These are phyloP conservation scores for Trametes cinnabarina DNA, from an alignment of 768 basidiomycete genomes.

Conservation along the genomic window DNA sequence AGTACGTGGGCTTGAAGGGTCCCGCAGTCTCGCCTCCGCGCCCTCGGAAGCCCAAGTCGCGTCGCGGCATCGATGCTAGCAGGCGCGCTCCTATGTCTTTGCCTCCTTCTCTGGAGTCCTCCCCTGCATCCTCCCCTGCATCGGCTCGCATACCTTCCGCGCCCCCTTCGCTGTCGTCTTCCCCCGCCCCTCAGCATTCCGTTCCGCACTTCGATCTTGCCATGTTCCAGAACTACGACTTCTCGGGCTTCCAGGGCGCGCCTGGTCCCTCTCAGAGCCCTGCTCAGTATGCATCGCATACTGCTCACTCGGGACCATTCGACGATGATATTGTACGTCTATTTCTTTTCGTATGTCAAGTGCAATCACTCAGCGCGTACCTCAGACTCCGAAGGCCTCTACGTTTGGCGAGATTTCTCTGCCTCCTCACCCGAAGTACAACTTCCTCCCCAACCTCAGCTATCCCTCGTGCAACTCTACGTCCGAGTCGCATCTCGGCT, in stretches of 20 bases:
- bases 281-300: background rate
- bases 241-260: background rate
- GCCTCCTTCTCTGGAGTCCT: background rate
- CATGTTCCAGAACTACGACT: background rate
- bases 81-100: background rate
- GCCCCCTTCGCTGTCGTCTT: background rate
- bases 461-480: background rate
- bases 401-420: conserved; percentile 6
- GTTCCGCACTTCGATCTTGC: background rate
- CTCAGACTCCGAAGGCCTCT: conserved; percentile 6
- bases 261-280: background rate
- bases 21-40: conserved; percentile 38
- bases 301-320: background rate
- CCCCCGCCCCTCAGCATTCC: background rate
- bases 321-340: conserved; percentile 7
- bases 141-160: background rate
- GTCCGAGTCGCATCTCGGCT: conserved; percentile 9
- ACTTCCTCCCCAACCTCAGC: conserved; percentile 1
- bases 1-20: conserved; percentile 33
- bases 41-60: conserved; percentile 30
- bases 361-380: background rate
- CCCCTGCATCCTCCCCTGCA: background rate
- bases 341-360: background rate
- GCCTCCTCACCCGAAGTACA: conserved; percentile 11
- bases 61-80: conserved; percentile 9